Evolutionary conservation across 2,329 filamentous ascomycete species (phyloP).

Genomic region (Neonectria ditissima): DNA sequence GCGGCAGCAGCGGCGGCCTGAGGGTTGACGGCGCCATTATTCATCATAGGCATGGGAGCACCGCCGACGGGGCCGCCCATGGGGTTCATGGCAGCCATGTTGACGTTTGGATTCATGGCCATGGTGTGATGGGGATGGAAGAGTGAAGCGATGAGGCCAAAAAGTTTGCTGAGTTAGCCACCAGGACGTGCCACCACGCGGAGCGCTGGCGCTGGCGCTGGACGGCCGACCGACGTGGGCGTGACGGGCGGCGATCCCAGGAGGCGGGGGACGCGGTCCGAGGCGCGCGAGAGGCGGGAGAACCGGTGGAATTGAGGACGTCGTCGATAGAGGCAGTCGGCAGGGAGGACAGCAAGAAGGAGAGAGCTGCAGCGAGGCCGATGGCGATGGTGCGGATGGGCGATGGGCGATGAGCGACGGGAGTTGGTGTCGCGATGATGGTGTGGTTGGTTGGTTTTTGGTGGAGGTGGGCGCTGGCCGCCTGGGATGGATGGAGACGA

Average conservation of each 20-base stretch:
- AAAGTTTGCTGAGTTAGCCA: constrained; percentile 48
- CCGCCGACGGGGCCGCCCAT: constrained; percentile 76
- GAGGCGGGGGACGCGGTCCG: constrained; percentile 45
- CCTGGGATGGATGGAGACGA: constrained; percentile 29
- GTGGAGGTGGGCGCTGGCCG: constrained; percentile 31
- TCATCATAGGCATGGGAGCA: constrained; percentile 74
- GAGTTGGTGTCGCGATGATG: constrained; percentile 30
- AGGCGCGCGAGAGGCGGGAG: constrained; percentile 41
- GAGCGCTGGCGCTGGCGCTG: constrained; percentile 43
- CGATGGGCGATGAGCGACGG: constrained; percentile 25
- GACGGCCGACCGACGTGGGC: constrained; percentile 50
- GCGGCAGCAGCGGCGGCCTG: constrained; percentile 49
- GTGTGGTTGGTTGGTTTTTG: constrained; percentile 32
- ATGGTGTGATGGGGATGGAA: constrained; percentile 40
- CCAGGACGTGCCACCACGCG: constrained; percentile 50
- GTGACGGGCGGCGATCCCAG: constrained; percentile 47
- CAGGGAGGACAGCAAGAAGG: constrained; percentile 1
- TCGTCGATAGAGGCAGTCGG: constrained; percentile 19
- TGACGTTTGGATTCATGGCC: constrained; percentile 69
- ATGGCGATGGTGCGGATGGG: constrained; percentile 22
- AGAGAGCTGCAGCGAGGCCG: constrained; percentile 10
- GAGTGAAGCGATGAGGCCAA: constrained; percentile 38
- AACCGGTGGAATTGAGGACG: constrained; percentile 34
- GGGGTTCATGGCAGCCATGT: constrained; percentile 77
- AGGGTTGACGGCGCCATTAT: constrained; percentile 61